A percentile compares a stretch with the other conserved stretches of the same genome.
Evolutionary conservation across 73 alveolate species (phyloP).

Genomic region (Paramecium tetraurelia): DNA sequence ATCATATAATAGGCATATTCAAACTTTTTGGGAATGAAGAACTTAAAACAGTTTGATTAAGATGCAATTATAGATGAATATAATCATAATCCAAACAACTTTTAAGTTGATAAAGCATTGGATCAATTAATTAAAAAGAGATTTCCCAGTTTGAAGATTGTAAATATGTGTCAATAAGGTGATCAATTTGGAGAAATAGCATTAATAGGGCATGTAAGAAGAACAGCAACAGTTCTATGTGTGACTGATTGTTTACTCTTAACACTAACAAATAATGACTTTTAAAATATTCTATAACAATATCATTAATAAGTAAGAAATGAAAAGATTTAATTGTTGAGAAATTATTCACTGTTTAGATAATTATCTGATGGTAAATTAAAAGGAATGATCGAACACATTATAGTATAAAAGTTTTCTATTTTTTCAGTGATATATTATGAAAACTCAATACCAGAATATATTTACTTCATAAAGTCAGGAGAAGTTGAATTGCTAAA

Average conservation of each 20-base stretch:
- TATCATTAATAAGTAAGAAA: constrained; percentile 2
- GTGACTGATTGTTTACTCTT: neutral
- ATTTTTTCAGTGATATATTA: constrained; percentile 6
- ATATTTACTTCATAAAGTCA: neutral
- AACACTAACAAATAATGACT: constrained; percentile 4
- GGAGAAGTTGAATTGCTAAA: constrained; percentile 41
- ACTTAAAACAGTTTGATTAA: neutral
- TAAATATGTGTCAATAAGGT: neutral
- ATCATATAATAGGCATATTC: neutral
- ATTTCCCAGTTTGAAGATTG: constrained; percentile 33
- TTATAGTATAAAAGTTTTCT: neutral
- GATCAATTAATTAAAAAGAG: neutral
- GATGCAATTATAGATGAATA: constrained; percentile 5
- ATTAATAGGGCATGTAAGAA: neutral
- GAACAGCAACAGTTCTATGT: constrained; percentile 33
- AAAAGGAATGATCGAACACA: neutral
- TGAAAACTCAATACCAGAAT: constrained; percentile 21
- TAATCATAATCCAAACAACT: neutral
- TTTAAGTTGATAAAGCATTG: neutral
- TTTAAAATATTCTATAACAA: neutral
- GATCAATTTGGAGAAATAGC: constrained; percentile 36
- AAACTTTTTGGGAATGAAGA: neutral
- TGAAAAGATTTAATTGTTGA: neutral
- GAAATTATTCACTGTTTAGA: neutral
- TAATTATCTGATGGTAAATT: neutral